A percentile compares a stretch with the other conserved stretches of the same genome.
Evolutionary conservation across 345 rosid species (phyloP).

Genomic region (Atalantia buxifolia): DNA sequence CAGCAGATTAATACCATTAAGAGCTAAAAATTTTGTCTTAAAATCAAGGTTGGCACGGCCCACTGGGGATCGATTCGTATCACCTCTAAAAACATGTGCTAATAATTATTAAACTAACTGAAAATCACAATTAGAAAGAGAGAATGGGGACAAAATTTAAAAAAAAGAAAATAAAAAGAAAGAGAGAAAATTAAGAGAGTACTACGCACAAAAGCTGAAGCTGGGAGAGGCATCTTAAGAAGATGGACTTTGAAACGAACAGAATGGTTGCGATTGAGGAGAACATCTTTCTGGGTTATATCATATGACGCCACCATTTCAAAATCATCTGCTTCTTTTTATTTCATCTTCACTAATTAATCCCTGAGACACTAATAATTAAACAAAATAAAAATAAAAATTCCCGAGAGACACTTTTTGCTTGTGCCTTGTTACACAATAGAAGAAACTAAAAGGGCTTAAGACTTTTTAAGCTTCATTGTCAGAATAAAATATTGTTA

Average conservation of each 20-base stretch:
- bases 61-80: background rate
- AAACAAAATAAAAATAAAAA: too few species aligned
- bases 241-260: conserved; percentile 21
- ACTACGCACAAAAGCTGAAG: background rate
- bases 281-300: conserved; percentile 24
- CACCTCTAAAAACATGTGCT: background rate
- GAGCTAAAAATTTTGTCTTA: too few species aligned
- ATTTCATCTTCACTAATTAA: background rate
- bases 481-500: too few species aligned
- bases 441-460: too few species aligned
- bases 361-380: too few species aligned
- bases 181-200: background rate
- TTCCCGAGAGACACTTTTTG: too few species aligned
- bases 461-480: too few species aligned
- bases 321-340: background rate
- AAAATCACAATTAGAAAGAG: background rate
- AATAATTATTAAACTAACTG: background rate
- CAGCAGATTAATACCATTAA: too few species aligned
- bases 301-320: conserved; percentile 3
- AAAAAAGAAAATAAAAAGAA: background rate
- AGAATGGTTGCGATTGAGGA: conserved; percentile 16
- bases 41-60: too few species aligned
- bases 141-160: background rate
- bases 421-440: too few species aligned
- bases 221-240: background rate